Conservation (phyloP, 2,329 filamentous ascomycete genomes). For the Paecilomyces variotii region DNA sequence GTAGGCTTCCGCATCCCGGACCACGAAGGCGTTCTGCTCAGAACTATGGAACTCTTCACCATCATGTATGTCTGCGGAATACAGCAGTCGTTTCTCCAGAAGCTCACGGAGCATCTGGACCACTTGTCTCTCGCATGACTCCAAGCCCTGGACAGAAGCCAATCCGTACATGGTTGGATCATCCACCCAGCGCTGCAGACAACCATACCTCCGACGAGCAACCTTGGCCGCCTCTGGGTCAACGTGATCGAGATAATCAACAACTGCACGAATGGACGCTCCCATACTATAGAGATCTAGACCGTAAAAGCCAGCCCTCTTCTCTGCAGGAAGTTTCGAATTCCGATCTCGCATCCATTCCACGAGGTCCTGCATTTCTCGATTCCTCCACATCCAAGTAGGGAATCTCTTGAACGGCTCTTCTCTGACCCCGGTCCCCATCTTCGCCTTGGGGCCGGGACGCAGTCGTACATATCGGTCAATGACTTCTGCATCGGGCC, state of each 20-base stretch:
- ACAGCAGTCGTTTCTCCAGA: conserved; percentile 36
- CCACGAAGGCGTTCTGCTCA: conserved; percentile 45
- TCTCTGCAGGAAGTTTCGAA: conserved; percentile 18
- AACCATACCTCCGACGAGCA: conserved; percentile 40
- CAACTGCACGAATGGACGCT: conserved; percentile 38
- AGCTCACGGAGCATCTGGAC: conserved; percentile 40
- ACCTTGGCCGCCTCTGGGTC: conserved; percentile 36
- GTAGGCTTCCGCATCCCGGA: conserved; percentile 44
- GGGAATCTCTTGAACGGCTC: conserved; percentile 45
- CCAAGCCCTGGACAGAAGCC: conserved; percentile 31
- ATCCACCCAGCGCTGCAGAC: conserved; percentile 42
- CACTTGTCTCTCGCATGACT: conserved; percentile 40
- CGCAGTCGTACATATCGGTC: conserved; percentile 45
- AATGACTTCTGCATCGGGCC: conserved; percentile 46
- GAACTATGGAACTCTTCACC: conserved; percentile 43
- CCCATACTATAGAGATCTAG: conserved; percentile 47
- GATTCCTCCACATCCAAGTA: conserved; percentile 51
- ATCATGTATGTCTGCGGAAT: conserved; percentile 24
- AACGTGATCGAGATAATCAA: conserved; percentile 41
- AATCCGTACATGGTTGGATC: conserved; percentile 44
- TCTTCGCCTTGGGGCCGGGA: conserved; percentile 26
- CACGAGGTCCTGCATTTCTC: conserved; percentile 43
- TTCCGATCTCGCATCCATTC: conserved; percentile 46
- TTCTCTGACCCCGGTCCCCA: conserved; percentile 19
- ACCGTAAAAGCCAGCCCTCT: conserved; percentile 40